Evolutionary conservation across 2,329 filamentous ascomycete genomes (phyloP).

Genomic region (Alternaria alternata): DNA sequence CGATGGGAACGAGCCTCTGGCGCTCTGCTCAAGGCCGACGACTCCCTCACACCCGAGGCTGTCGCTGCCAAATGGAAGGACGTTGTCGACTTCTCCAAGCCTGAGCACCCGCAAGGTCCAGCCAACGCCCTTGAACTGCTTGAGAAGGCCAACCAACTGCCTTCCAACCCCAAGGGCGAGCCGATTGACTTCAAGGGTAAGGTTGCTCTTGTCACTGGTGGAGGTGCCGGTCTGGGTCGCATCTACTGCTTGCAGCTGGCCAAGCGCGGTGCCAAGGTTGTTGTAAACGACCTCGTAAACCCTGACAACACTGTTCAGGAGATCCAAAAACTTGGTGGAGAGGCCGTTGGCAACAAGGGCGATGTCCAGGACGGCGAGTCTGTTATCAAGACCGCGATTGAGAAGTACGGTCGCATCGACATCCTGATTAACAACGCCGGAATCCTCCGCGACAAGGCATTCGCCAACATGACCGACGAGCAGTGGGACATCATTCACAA

Average conservation of each 20-base stretch:
- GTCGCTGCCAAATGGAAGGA: conserved; percentile 89
- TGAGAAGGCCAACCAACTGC: conserved; percentile 41
- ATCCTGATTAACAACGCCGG: conserved; percentile 98
- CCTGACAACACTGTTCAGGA: conserved; percentile 90
- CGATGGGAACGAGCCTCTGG: conserved; percentile 94
- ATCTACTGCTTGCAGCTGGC: conserved; percentile 89
- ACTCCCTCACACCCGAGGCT: conserved; percentile 85
- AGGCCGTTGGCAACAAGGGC: conserved; percentile 91
- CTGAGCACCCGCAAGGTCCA: conserved; percentile 82
- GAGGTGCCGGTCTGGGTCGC: conserved; percentile 74
- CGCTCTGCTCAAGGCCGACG: conserved; percentile 87
- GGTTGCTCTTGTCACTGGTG: conserved; percentile 49
- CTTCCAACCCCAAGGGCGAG: conserved; percentile 44
- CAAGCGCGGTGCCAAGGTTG: conserved; percentile 82
- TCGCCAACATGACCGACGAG: conserved; percentile 95
- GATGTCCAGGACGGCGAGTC: conserved; percentile 91
- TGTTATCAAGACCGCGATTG: conserved; percentile 92
- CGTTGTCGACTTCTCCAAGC: conserved; percentile 83
- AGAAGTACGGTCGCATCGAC: conserved; percentile 91
- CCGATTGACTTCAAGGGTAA: conserved; percentile 50
- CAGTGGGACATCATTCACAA: conserved; percentile 92
- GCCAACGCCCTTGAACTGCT: conserved; percentile 85
- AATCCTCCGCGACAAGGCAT: conserved; percentile 97
- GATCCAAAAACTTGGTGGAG: conserved; percentile 87
- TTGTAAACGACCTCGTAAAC: conserved; percentile 95